phyloP scores from a whole-genome alignment of 208 protist genomes.

The Trypanosoma platydactyli region DNA sequence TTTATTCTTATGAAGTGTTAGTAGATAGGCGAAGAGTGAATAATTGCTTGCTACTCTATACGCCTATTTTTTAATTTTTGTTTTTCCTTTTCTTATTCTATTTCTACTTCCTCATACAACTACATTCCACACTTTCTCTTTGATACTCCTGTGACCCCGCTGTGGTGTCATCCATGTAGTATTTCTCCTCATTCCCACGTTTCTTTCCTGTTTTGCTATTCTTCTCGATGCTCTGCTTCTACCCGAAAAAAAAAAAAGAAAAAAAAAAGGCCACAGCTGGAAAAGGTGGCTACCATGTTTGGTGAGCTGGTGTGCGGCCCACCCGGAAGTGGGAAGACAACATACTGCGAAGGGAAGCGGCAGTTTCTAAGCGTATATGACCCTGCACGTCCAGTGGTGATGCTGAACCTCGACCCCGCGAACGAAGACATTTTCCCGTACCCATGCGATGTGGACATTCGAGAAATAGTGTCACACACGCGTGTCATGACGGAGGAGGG shows the following conservation, averaged over 20 bases:
- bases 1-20: too few species aligned
- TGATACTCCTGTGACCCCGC: too few species aligned
- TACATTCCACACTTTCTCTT: too few species aligned
- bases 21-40: too few species aligned
- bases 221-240: too few species aligned
- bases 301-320: constrained; percentile 96
- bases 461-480: constrained; percentile 89
- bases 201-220: too few species aligned
- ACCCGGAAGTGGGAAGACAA: constrained; percentile 95
- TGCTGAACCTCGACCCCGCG: constrained; percentile 99
- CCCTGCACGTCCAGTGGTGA: constrained; percentile 67
- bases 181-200: too few species aligned
- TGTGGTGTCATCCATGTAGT: too few species aligned
- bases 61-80: neutral
- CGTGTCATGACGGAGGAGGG: constrained; percentile 91
- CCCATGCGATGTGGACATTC: constrained; percentile 92
- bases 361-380: constrained; percentile 94
- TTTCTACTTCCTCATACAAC: neutral
- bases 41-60: too few species aligned
- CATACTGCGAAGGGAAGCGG: constrained; percentile 96
- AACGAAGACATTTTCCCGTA: constrained; percentile 96
- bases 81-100: constrained; percentile 3
- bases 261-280: too few species aligned
- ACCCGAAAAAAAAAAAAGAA: constrained; percentile 13
- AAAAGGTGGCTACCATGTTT: constrained; percentile 67